Base-by-base conservation (phyloP, 306 rosid genomes). In the Styphnolobium japonicum region DNA sequence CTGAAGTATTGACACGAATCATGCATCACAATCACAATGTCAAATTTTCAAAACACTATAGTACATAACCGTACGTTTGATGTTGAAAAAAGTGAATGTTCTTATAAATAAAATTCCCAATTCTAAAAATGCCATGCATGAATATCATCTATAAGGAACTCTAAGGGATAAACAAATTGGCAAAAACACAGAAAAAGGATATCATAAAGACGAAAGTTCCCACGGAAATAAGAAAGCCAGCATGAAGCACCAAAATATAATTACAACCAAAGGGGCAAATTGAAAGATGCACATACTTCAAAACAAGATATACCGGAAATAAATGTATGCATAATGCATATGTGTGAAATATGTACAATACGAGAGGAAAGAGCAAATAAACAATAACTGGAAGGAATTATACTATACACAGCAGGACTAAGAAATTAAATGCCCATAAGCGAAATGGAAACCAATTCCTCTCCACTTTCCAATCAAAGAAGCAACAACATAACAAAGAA, bases 351-450 rank as follows among this genome's bases (percentile, higher is more conserved):
- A 22, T 10, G 62, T 40, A 9, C 46, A 52, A 18, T 15, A 40
- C 10, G 14, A 76, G 36, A 21, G 10, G 2, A 34, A 61, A 31
- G 57, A 72, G 15, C 21, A 57, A 57, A 48, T 25, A 48, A 36
- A 81, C 67, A 53, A 46, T 6, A 43, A 8, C 4, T 23, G 62
- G 0, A 31, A 25, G 76, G 5, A 29, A 19, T 46, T 18, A 23
- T 10, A 34, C 55, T 10, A 67, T 12, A 21, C 15, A 42, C 60
- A 39, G 23, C 60, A 46, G 31, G 21, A 7, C 64, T 19, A 11
- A 33, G 16, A 78, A 63, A 79, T 62, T 29, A 56, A 67, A 51
- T 52, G 68, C 60, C 46, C 65, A 65, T 16, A n/a, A 53, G n/a
- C n/a, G n/a, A n/a, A n/a, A n/a, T n/a, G n/a, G 19, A 15, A 1